phyloP scores from a whole-genome alignment of 257 asterid species.

The Nicotiana tabacum region DNA sequence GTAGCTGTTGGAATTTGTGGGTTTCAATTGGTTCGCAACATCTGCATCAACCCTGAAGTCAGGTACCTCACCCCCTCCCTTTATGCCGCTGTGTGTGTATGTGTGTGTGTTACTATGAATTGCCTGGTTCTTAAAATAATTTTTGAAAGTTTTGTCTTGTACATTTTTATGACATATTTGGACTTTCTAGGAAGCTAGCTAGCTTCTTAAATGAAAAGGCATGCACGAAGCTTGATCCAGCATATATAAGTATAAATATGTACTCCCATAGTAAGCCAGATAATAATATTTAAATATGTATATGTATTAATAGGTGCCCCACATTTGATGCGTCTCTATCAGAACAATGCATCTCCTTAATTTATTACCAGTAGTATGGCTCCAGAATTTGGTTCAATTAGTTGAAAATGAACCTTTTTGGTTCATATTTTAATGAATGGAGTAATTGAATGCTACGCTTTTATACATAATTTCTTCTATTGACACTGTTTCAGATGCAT shows the following conservation, averaged over 20 bases:
- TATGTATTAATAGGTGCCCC: no score
- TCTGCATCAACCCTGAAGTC: constrained; percentile 78
- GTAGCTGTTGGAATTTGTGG: constrained; percentile 88
- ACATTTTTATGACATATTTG: neutral
- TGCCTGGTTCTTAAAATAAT: neutral
- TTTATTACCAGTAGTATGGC: neutral
- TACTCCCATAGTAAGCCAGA: neutral
- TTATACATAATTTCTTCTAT: neutral
- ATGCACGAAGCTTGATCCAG: neutral
- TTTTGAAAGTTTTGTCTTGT: neutral
- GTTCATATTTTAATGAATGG: no score
- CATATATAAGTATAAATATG: neutral
- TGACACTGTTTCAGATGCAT: neutral
- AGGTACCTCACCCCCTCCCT: constrained; percentile 35
- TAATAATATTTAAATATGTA: neutral
- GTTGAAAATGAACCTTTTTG: neutral
- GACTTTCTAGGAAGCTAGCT: neutral
- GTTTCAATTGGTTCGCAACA: constrained; percentile 79
- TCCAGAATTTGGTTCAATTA: neutral
- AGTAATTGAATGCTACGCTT: neutral
- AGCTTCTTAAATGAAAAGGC: neutral
- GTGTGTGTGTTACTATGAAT: neutral
- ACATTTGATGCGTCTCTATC: neutral
- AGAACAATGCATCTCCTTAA: neutral
- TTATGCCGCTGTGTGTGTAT: neutral